Base-by-base conservation (phyloP, 805 yeast genomes). In the Kockiozyma suomiensis region DNA sequence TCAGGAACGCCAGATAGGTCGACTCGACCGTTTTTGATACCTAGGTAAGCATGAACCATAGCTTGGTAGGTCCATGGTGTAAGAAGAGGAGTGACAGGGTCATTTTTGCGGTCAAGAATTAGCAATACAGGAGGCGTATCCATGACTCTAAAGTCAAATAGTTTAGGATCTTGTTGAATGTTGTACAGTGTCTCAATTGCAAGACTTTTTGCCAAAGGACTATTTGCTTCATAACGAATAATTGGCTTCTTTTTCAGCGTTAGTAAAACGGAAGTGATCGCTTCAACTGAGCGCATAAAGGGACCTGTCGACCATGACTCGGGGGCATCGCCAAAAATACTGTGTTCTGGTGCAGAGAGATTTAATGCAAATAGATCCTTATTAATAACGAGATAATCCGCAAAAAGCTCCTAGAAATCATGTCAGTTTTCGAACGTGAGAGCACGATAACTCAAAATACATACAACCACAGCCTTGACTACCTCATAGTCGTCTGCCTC, bases 31-130 rank as follows among this genome's bases (percentile, higher is more conserved):
- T 90, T 87, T 35, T 79, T 76, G 59, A 94, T 88, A 1, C 93
- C 96, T 32, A 94, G 77, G 23, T 91, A 80, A 72, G 96, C 98
- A 72, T 93, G 96, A 17, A 94, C 90, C 98, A 94, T 93, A 1
- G 97, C 88, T 71, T 93, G 98, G 74, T 90, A 94, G 1, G 99
- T 92, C 99, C 99, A 94, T 1, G 98, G 99, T 41, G 87, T 83
- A 50, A 94, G 75, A 32, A 94, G 79, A 1, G 99, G 97, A 0
- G 99, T 93, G 13, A 93, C 78, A 1, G 99, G 97, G 74, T 94
- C 99, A 69, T 84, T 87, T 59, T 85, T 82, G 54, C 99, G 79
- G 73, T 94, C 98, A 50, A 94, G 70, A 1, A 94, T 78, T 12
- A 94, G 73, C 49, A 96, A 74, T 6, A 87, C 69, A 0, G 97